These are phyloP conservation scores for Sarocladium strictum DNA, from an alignment of 2,329 filamentous ascomycete species.

Conservation along the genomic window DNA sequence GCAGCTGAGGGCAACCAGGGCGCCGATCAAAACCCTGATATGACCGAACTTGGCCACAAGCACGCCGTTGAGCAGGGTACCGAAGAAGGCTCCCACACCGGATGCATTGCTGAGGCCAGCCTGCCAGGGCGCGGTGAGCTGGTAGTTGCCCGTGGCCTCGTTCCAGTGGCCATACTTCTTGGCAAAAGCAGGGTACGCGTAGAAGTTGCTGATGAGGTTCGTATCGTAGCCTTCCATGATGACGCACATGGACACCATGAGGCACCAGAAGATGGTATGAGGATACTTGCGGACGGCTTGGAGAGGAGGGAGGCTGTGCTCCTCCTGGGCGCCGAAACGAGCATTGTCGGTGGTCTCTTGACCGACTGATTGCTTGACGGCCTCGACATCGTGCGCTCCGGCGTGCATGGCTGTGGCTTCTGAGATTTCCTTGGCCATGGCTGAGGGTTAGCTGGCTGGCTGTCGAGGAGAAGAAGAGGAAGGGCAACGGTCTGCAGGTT, in stretches of 20 bases:
- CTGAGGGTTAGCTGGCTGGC: not conserved
- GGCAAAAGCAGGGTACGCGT: slow-evolving; percentile 22
- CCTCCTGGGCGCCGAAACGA: slow-evolving; percentile 2
- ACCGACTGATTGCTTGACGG: slow-evolving; percentile 1
- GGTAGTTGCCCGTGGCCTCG: slow-evolving; percentile 22
- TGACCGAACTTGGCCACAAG: slow-evolving; percentile 34
- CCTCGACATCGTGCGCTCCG: not conserved
- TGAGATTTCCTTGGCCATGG: slow-evolving; percentile 5
- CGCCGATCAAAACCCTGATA: slow-evolving; percentile 32
- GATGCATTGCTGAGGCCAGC: slow-evolving; percentile 35
- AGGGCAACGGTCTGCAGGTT: not conserved
- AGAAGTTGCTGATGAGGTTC: slow-evolving; percentile 19
- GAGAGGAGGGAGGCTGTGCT: slow-evolving; percentile 3
- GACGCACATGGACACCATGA: slow-evolving; percentile 16
- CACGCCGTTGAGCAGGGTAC: slow-evolving; percentile 37
- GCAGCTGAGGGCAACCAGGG: slow-evolving; percentile 27
- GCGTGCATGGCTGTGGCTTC: slow-evolving; percentile 4
- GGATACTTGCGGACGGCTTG: slow-evolving; percentile 5
- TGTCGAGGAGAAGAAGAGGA: not conserved
- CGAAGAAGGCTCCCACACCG: slow-evolving; percentile 37
- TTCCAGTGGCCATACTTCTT: slow-evolving; percentile 20
- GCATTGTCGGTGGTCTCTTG: slow-evolving; percentile 4
- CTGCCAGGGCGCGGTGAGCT: slow-evolving; percentile 41
- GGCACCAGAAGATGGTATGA: slow-evolving; percentile 4
- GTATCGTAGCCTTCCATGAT: slow-evolving; percentile 25